Base-by-base conservation (phyloP, 169 alveolate species). In the Perkinsus marinus region DNA sequence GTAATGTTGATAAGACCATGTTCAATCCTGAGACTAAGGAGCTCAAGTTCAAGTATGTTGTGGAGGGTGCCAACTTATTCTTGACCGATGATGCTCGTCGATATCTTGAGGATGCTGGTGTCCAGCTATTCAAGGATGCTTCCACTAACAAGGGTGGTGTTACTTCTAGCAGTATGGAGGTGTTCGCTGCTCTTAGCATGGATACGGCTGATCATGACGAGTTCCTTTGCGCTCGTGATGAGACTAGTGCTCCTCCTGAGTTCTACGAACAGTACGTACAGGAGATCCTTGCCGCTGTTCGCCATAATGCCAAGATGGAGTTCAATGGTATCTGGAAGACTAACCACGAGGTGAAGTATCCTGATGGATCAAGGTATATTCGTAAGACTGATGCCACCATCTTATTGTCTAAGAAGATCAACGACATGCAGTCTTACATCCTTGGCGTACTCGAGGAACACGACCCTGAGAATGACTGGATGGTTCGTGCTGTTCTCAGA, bases 141-240 rank as follows among this genome's bases (percentile, higher is more conserved):
- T 94, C 97, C 22, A 95, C 97, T n/a, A 96, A 95, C 93, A 95
- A 95, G 93, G 98, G 98, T 17, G 98, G 98, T 5, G 98, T 96
- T 36, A 96, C 97, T 26, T 95, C 97, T 91, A 94, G 96, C 90
- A 95, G 97, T 69, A 92, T 94, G 91, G 98, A 96, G 91, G 98
- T 96, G 39, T 92, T 96, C 10, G 97, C 97, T 0, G 97, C 97
- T 34, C 79, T 96, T 43, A 96, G 96, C 10, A 69, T 96, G 92
- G 93, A 16, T 47, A 22, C 5, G 57, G 89, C 41, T 13, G 79
- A 47, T 26, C 69, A 68, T 36, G 41, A 39, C 6, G 38, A 16
- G 16, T 46, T 90, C 91, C 39, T 68, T 2, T 37, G 69, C 38
- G 91, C 39, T 26, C 17, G n/a, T 13, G 68, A 26, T n/a, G 39